Base-by-base conservation (phyloP, 2,329 filamentous ascomycete genomes). In the Pseudogymnoascus sp. region DNA sequence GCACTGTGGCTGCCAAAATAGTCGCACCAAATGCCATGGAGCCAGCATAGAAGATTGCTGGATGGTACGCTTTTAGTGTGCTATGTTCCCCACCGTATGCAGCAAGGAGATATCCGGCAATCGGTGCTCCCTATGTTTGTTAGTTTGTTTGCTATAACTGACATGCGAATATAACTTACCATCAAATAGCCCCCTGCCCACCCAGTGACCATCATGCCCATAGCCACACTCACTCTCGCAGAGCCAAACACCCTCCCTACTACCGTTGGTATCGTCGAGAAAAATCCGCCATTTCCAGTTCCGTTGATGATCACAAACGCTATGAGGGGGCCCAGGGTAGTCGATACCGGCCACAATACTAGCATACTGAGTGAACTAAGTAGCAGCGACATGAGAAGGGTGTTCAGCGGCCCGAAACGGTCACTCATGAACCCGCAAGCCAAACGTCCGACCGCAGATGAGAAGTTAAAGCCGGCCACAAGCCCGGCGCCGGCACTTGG, bases 141-240 rank as follows among this genome's bases (percentile, higher is more conserved):
- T 20, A 64, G 28, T 22, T 25, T 58, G 11, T 18, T 20, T 39
- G 9, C 8, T 30, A 16, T 30, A 41, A 8, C 58, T 14, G 18
- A 43, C 7, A 60, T 12, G 60, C 2, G 14, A 32, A 38, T n/a
- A 16, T 34, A 34, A 70, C 76, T 70, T 66, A 81, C 81, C 73
- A 86, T 76, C 2, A 87, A 72, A 71, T 87, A 87, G 0, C 84
- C 84, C 0, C 78, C 79, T 2, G 77, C 75, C 83, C 83, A 87
- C 1, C 81, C 80, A 0, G 79, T 84, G 1, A 84, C 77, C 37
- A 83, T 77, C 81, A 86, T 85, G 4, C 81, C 78, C 78, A 87
- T 83, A 0, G 80, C 82, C 18, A 83, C 78, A 3, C 78, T 74
- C 37, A 83, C 77, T 3, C 80, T 74, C 1, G 76, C 77, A 3